Evolutionary conservation across 352 stramenopile species (phyloP).

Genomic region (Phytophthora aleatoria): DNA sequence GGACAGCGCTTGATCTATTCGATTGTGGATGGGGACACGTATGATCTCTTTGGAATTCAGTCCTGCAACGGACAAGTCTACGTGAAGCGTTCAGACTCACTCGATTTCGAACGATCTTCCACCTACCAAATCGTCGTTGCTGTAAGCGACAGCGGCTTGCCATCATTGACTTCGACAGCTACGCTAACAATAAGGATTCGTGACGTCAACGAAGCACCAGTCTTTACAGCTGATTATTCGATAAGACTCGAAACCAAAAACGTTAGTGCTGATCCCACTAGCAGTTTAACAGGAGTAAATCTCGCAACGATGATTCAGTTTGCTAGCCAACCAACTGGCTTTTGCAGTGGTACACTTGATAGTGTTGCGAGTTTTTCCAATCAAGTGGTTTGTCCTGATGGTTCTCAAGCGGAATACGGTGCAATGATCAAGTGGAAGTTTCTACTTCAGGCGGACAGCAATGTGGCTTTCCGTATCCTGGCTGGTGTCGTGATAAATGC

Average conservation of each 20-base stretch:
- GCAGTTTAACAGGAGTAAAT: constrained; percentile 11
- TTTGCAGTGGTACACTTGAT: constrained; percentile 14
- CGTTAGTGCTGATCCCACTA: not conserved
- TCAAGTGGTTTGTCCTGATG: constrained; percentile 4
- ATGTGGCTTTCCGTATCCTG: constrained; percentile 19
- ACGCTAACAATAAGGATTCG: constrained; percentile 33
- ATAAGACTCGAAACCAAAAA: constrained; percentile 22
- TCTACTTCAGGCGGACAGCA: constrained; percentile 10
- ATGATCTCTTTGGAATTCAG: constrained; percentile 50
- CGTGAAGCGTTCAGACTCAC: constrained; percentile 33
- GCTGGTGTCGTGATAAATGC: constrained; percentile 5
- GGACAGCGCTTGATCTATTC: constrained; percentile 23
- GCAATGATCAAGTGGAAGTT: constrained; percentile 22
- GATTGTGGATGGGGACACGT: constrained; percentile 33
- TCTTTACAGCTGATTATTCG: constrained; percentile 35
- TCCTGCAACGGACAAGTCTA: constrained; percentile 59
- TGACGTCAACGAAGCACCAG: constrained; percentile 52
- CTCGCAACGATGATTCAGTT: constrained; percentile 19
- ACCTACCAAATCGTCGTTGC: constrained; percentile 31
- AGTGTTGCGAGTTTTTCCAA: constrained; percentile 11
- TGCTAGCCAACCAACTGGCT: constrained; percentile 7
- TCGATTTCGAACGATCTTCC: constrained; percentile 46
- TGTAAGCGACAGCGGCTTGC: constrained; percentile 48
- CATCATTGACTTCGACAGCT: constrained; percentile 32
- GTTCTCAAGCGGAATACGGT: constrained; percentile 8